Conservation (phyloP, 2,329 filamentous ascomycete species). For the Botrytis byssoidea region DNA sequence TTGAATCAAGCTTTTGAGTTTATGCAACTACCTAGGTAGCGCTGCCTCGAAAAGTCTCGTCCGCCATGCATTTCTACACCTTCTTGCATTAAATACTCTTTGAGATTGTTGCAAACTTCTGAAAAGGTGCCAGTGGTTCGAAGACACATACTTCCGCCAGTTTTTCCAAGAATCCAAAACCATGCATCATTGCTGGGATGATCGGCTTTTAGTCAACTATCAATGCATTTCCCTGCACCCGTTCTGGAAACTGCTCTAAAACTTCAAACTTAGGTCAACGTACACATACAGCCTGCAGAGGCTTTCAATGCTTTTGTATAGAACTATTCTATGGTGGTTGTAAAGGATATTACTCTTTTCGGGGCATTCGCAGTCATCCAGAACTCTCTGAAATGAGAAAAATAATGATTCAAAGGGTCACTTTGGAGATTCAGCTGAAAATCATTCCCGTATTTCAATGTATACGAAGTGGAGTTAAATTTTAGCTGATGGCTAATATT, state of each 20-base stretch:
- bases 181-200: neutral
- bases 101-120: neutral
- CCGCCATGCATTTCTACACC: no score
- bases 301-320: neutral
- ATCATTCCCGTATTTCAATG: neutral
- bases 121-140: neutral
- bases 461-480: neutral
- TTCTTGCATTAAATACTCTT: neutral
- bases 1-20: neutral
- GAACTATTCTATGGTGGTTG: neutral
- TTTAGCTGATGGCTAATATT: no score
- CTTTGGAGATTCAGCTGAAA: neutral
- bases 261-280: neutral
- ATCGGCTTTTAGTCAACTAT: neutral
- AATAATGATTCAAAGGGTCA: neutral
- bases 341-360: neutral
- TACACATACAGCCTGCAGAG: neutral
- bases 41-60: neutral
- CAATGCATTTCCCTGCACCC: neutral
- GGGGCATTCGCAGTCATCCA: neutral
- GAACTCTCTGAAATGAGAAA: neutral
- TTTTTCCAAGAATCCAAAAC: neutral
- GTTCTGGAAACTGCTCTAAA: neutral
- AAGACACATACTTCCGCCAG: neutral
- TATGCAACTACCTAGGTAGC: neutral